Conservation (phyloP, 768 basidiomycete species). For the Pleurotus sapidus region DNA sequence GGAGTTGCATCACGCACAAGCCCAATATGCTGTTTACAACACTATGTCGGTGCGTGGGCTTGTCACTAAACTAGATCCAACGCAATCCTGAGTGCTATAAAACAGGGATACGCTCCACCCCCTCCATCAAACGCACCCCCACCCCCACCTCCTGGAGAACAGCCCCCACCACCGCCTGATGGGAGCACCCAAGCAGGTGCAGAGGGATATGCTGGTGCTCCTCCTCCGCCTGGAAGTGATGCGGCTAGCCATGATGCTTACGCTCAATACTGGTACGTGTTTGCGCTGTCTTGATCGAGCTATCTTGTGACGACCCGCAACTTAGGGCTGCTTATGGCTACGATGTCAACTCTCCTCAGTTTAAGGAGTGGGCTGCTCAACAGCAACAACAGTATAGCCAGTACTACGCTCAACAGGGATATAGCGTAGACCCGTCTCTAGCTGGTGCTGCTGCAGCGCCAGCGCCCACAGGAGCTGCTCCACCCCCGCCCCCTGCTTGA, state of each 20-base stretch:
- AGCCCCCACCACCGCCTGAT: constrained; percentile 37
- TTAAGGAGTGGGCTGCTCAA: constrained; percentile 77
- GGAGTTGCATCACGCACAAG: constrained; percentile 83
- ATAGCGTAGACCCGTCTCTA: constrained; percentile 22
- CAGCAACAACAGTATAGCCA: constrained; percentile 68
- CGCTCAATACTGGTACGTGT: constrained; percentile 54
- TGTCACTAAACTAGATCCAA: neutral
- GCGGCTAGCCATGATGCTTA: constrained; percentile 48
- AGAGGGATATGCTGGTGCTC: constrained; percentile 31
- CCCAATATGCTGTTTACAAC: constrained; percentile 75
- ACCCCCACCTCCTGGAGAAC: constrained; percentile 48
- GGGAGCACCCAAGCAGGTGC: constrained; percentile 44
- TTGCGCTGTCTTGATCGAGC: neutral
- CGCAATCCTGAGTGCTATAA: neutral
- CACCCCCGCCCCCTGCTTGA: neutral
- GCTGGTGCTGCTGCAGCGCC: neutral
- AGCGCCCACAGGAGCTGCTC: neutral
- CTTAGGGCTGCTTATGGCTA: constrained; percentile 82
- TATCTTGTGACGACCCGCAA: neutral
- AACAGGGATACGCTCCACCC: constrained; percentile 45
- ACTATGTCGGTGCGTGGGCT: constrained; percentile 50
- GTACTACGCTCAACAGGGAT: constrained; percentile 64
- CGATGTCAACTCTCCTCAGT: constrained; percentile 79
- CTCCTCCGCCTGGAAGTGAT: constrained; percentile 38
- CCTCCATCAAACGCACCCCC: constrained; percentile 52